Percentiles rank a stretch among this genome's conserved stretches.
Evolutionary conservation across 257 asterid genomes (phyloP).

Genomic region (Scutellaria galericulata): DNA sequence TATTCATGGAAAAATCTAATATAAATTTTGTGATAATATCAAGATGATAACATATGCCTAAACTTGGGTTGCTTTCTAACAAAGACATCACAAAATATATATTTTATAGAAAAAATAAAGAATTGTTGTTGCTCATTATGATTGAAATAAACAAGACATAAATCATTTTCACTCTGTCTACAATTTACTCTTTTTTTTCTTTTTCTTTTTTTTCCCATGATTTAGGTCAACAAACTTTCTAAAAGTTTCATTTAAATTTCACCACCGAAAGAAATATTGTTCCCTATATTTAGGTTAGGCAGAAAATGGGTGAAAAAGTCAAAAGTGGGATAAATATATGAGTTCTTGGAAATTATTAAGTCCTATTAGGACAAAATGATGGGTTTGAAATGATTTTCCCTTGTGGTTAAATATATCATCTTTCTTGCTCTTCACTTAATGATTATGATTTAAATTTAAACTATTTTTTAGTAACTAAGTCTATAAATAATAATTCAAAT

Average conservation of each 20-base stretch:
- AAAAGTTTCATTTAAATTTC: slow-evolving; percentile 8
- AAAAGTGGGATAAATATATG: slow-evolving; percentile 12
- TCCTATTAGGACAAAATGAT: slow-evolving; percentile 45
- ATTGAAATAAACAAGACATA: slow-evolving; percentile 23
- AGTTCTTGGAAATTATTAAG: slow-evolving; percentile 27
- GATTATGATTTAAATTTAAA: slow-evolving; percentile 9
- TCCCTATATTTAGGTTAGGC: slow-evolving; percentile 31
- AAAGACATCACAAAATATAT: not conserved
- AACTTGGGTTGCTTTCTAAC: not conserved
- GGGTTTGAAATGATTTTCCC: slow-evolving; percentile 39
- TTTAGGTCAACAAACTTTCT: slow-evolving; percentile 30
- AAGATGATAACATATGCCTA: too few species aligned
- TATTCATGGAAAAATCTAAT: too few species aligned
- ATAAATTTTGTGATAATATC: too few species aligned
- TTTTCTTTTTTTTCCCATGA: not conserved
- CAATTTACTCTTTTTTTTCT: not conserved
- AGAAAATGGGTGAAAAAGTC: slow-evolving; percentile 23
- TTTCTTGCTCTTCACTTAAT: slow-evolving; percentile 19
- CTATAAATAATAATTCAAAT: slow-evolving; percentile 8
- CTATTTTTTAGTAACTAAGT: slow-evolving; percentile 1
- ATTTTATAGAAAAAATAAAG: not conserved
- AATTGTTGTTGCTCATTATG: slow-evolving; percentile 16
- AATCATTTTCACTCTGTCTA: slow-evolving; percentile 10
- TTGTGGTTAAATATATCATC: slow-evolving; percentile 25
- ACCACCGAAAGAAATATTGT: slow-evolving; percentile 44